A percentile compares a stretch with the other conserved stretches of the same genome.
These are phyloP conservation scores for Starmerella stigmatis DNA, from an alignment of 805 yeast species.

Conservation along the genomic window DNA sequence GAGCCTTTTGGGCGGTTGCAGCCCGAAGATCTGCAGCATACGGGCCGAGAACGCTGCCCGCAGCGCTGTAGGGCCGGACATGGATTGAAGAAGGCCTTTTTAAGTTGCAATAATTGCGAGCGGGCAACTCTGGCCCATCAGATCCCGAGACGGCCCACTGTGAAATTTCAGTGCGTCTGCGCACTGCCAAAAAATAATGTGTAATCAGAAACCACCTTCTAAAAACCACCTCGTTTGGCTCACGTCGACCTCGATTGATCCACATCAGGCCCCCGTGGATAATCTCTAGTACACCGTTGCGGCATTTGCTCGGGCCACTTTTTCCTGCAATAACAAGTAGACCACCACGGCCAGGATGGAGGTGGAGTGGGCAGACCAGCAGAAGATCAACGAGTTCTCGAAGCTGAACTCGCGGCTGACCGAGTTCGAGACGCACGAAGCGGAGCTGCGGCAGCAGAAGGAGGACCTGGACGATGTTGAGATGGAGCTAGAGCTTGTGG, in stretches of 20 bases:
- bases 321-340: background rate
- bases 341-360: conserved; percentile 37
- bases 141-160: too few species aligned
- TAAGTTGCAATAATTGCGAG: too few species aligned
- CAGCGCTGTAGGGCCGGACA: background rate
- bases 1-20: conserved; percentile 23
- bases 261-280: too few species aligned
- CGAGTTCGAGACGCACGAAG: conserved; percentile 41
- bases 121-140: too few species aligned
- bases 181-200: too few species aligned
- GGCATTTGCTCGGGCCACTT: background rate
- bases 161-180: too few species aligned
- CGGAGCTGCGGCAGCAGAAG: conserved; percentile 51
- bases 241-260: too few species aligned
- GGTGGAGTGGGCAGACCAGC: conserved; percentile 77
- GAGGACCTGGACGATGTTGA: conserved; percentile 82
- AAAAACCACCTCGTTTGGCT: background rate
- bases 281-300: too few species aligned
- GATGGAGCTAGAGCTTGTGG: conserved; percentile 75
- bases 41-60: background rate
- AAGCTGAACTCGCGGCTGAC: conserved; percentile 67
- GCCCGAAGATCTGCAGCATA: conserved; percentile 14
- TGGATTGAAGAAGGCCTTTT: background rate
- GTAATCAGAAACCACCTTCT: background rate
- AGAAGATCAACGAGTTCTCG: conserved; percentile 78